phyloP scores from a whole-genome alignment of 768 basidiomycete genomes.

The Phlegmacium glaucopus region DNA sequence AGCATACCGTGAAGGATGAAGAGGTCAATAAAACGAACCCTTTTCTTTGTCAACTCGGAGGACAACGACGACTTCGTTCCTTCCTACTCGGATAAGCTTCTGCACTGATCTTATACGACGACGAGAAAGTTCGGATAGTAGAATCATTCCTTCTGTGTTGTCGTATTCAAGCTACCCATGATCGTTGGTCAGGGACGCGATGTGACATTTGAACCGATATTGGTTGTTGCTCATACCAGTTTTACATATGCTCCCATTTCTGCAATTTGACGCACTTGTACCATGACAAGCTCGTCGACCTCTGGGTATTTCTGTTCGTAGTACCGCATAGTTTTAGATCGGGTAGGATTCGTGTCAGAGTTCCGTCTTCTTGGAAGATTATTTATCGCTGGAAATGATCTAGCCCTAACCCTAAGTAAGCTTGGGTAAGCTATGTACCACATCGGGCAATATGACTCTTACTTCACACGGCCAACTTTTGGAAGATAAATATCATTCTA shows the following conservation, averaged over 20 bases:
- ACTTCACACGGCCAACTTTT: too few relatives aligned
- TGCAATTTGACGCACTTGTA: slow-evolving; percentile 97
- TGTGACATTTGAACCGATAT: background rate
- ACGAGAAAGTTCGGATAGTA: slow-evolving; percentile 95
- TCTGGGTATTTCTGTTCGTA: slow-evolving; percentile 93
- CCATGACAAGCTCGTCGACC: slow-evolving; percentile 99
- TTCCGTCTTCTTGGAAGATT: too few relatives aligned
- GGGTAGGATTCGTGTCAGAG: background rate
- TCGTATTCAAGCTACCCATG: slow-evolving; percentile 90
- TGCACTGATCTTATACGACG: slow-evolving; percentile 96
- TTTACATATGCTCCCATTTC: slow-evolving; percentile 99
- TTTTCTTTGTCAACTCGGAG: slow-evolving; percentile 99
- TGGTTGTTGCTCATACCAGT: slow-evolving; percentile 55
- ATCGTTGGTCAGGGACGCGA: background rate
- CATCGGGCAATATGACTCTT: too few relatives aligned
- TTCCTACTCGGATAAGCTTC: slow-evolving; percentile 94
- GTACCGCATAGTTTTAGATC: slow-evolving; percentile 63
- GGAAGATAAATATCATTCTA: too few relatives aligned
- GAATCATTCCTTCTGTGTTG: slow-evolving; percentile 99
- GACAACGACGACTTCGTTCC: slow-evolving; percentile 98
- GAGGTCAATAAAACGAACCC: slow-evolving; percentile 45
- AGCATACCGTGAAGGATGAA: background rate
- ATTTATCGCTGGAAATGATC: too few relatives aligned
- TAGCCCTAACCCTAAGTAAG: too few relatives aligned
- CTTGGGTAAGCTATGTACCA: too few relatives aligned